Conservation (phyloP, 2,329 filamentous ascomycete genomes). For the Paraphaeosphaeria sporulosa region DNA sequence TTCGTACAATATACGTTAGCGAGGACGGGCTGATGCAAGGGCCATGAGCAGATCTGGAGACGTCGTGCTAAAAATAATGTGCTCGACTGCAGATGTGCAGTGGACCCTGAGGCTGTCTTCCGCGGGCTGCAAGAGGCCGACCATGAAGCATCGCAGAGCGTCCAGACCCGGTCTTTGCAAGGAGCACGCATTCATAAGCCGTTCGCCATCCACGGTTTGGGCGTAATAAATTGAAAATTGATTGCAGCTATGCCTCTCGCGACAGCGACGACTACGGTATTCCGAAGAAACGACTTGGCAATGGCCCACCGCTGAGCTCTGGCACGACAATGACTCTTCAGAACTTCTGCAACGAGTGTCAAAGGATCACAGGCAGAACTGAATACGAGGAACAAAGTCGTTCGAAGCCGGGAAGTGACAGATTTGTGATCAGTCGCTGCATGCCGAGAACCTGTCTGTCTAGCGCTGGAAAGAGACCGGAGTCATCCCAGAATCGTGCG, state of each 20-base stretch:
- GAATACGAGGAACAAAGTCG: slow-evolving; percentile 19
- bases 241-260: slow-evolving; percentile 39
- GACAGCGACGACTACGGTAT: slow-evolving; percentile 22
- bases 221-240: slow-evolving; percentile 43
- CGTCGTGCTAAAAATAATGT: slow-evolving; percentile 39
- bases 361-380: slow-evolving; percentile 13
- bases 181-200: slow-evolving; percentile 24
- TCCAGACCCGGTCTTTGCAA: slow-evolving; percentile 35
- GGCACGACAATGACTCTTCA: slow-evolving; percentile 2
- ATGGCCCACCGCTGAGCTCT: slow-evolving; percentile 9
- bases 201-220: slow-evolving; percentile 28
- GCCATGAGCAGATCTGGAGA: slow-evolving; percentile 31
- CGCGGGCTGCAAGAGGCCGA: slow-evolving; percentile 13
- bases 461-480: neutral
- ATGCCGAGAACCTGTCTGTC: neutral
- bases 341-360: slow-evolving; percentile 8
- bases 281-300: slow-evolving; percentile 26
- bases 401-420: slow-evolving; percentile 17
- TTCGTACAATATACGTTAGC: slow-evolving; percentile 38
- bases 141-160: slow-evolving; percentile 26
- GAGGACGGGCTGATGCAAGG: slow-evolving; percentile 39
- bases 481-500: neutral
- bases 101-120: slow-evolving; percentile 21
- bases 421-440: slow-evolving; percentile 11
- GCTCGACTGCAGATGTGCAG: slow-evolving; percentile 23